phyloP scores from a whole-genome alignment of 2,329 filamentous ascomycete genomes.

The Myriosclerotinia duriaeana region DNA sequence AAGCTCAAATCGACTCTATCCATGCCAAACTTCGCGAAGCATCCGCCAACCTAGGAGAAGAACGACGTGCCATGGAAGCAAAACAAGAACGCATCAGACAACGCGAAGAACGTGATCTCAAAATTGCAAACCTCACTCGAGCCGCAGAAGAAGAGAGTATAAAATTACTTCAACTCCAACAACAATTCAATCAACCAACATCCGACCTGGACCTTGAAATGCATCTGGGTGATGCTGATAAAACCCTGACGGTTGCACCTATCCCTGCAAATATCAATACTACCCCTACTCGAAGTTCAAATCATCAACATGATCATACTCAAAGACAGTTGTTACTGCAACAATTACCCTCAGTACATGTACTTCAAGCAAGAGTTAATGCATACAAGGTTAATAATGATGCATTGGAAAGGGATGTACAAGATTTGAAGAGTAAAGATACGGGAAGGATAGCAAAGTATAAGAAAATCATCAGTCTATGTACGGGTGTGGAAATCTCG shows the following conservation, averaged over 20 bases:
- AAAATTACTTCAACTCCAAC: conserved; percentile 50
- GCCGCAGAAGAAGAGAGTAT: conserved; percentile 70
- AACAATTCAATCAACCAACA: conserved; percentile 48
- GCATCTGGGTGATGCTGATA: conserved; percentile 42
- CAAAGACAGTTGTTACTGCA: conserved; percentile 43
- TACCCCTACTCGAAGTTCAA: conserved; percentile 39
- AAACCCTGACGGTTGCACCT: conserved; percentile 34
- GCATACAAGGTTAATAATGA: conserved; percentile 70
- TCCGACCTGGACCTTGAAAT: conserved; percentile 58
- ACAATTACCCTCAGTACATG: conserved; percentile 55
- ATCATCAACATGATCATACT: conserved; percentile 47
- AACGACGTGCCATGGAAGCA: conserved; percentile 70
- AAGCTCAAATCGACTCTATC: conserved; percentile 76
- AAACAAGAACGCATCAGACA: conserved; percentile 65
- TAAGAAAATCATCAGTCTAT: conserved; percentile 81
- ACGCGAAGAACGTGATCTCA: conserved; percentile 63
- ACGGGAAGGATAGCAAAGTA: conserved; percentile 86
- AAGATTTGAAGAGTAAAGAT: conserved; percentile 72
- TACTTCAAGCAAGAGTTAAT: conserved; percentile 66
- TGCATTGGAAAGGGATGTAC: conserved; percentile 65
- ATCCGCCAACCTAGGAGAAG: conserved; percentile 74
- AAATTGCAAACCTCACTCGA: conserved; percentile 73
- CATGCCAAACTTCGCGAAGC: conserved; percentile 79
- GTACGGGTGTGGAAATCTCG: conserved; percentile 74
- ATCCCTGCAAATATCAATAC: conserved; percentile 37